Evolutionary conservation across 1,139 yeast species (phyloP).

Genomic region (Nematodospora anomalae): DNA sequence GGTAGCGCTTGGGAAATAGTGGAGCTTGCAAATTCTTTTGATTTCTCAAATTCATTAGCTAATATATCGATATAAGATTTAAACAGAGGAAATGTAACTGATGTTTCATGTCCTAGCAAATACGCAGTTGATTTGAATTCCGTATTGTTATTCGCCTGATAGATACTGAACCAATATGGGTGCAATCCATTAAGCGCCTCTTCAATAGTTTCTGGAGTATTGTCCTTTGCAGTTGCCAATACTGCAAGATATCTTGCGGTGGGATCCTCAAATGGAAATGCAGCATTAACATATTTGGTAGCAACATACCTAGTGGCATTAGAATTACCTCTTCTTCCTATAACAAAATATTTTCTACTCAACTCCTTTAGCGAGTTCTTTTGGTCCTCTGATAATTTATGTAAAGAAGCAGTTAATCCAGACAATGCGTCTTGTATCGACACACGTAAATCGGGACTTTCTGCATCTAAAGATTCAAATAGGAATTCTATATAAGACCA

Average conservation of each 20-base stretch:
- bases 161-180: constrained; percentile 65
- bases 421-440: constrained; percentile 76
- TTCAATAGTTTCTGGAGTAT: constrained; percentile 72
- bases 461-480: constrained; percentile 70
- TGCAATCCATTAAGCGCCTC: constrained; percentile 82
- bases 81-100: constrained; percentile 47
- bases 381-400: constrained; percentile 36
- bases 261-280: constrained; percentile 68
- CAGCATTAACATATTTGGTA: constrained; percentile 62
- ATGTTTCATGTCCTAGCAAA: constrained; percentile 36
- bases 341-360: constrained; percentile 38
- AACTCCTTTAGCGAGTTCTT: constrained; percentile 45
- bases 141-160: constrained; percentile 41
- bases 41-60: constrained; percentile 22
- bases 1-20: constrained; percentile 33
- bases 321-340: constrained; percentile 17
- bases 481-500: constrained; percentile 61
- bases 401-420: constrained; percentile 52
- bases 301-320: constrained; percentile 54
- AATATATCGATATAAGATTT: constrained; percentile 31
- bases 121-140: constrained; percentile 48
- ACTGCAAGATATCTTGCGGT: constrained; percentile 70
- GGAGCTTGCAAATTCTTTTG: constrained; percentile 19
- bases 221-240: constrained; percentile 57
- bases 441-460: constrained; percentile 59